Conservation (phyloP, 345 rosid species). For the Trapa bicornis region DNA sequence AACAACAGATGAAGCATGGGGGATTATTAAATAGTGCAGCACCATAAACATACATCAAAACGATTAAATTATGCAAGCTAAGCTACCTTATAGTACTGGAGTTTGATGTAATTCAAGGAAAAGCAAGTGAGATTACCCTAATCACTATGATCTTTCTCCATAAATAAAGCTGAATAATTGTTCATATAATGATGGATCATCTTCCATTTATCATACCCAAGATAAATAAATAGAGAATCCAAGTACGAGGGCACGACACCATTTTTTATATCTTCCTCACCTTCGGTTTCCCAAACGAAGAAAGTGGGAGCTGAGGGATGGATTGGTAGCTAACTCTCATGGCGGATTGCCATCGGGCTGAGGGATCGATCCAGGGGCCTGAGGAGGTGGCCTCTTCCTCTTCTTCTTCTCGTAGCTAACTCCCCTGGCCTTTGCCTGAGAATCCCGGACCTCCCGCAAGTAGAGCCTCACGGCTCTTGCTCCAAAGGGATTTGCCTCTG, state of each 20-base stretch:
- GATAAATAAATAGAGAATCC: background rate
- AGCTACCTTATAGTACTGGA: background rate
- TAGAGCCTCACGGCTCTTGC: constrained; percentile 92
- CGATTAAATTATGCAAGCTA: background rate
- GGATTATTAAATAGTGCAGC: background rate
- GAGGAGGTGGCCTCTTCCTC: constrained; percentile 52
- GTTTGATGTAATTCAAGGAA: background rate
- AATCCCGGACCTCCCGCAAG: constrained; percentile 80
- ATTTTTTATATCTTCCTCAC: background rate
- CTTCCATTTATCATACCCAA: background rate
- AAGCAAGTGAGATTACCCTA: background rate
- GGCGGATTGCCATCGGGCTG: constrained; percentile 1
- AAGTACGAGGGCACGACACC: background rate
- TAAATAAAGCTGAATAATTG: background rate
- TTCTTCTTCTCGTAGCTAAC: constrained; percentile 91
- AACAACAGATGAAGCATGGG: background rate
- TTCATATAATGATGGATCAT: background rate
- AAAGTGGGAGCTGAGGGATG: constrained; percentile 8
- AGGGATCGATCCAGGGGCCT: constrained; percentile 10
- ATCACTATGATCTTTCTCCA: background rate
- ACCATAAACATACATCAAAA: background rate
- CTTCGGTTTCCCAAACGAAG: background rate
- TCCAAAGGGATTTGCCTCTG: constrained; percentile 87
- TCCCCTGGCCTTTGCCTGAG: constrained; percentile 84
- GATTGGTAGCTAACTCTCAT: constrained; percentile 9